Conservation (phyloP, 306 rosid genomes). For the Carpinus fangiana region DNA sequence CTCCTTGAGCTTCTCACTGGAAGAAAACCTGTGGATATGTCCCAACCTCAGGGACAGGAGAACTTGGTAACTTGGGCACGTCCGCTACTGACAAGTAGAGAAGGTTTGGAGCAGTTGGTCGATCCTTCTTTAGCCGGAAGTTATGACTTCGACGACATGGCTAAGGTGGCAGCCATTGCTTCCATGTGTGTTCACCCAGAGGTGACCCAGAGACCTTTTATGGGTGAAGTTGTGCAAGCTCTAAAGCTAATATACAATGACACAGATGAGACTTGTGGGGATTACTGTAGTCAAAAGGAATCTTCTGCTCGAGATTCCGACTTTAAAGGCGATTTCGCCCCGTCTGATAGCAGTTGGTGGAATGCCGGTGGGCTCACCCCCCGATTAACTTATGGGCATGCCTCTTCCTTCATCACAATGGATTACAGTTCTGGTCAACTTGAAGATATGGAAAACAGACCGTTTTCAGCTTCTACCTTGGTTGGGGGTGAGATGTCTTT, state of each 20-base stretch:
- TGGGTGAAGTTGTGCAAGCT: slow-evolving; percentile 99
- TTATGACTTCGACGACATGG: slow-evolving; percentile 83
- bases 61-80: slow-evolving; percentile 93
- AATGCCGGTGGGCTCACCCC: slow-evolving; percentile 65
- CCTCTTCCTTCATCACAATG: slow-evolving; percentile 76
- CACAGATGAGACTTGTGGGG: slow-evolving; percentile 72
- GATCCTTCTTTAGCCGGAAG: slow-evolving; percentile 84
- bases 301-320: slow-evolving; percentile 75
- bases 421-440: slow-evolving; percentile 88
- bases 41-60: slow-evolving; percentile 81
- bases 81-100: slow-evolving; percentile 66
- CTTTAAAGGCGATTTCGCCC: slow-evolving; percentile 58
- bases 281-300: slow-evolving; percentile 63
- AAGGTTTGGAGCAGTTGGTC: slow-evolving; percentile 79
- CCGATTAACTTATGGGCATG: slow-evolving; percentile 51
- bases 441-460: slow-evolving; percentile 71
- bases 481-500: slow-evolving; percentile 55
- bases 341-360: slow-evolving; percentile 86
- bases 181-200: slow-evolving; percentile 89
- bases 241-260: slow-evolving; percentile 85
- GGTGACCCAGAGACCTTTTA: slow-evolving; percentile 84
- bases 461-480: slow-evolving; percentile 69
- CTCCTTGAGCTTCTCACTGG: slow-evolving; percentile 93
- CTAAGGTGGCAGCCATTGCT: slow-evolving; percentile 92
- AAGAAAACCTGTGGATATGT: slow-evolving; percentile 92